phyloP scores from a whole-genome alignment of 371 early-diverging fungal species.

The Rhizopus arrhizus region DNA sequence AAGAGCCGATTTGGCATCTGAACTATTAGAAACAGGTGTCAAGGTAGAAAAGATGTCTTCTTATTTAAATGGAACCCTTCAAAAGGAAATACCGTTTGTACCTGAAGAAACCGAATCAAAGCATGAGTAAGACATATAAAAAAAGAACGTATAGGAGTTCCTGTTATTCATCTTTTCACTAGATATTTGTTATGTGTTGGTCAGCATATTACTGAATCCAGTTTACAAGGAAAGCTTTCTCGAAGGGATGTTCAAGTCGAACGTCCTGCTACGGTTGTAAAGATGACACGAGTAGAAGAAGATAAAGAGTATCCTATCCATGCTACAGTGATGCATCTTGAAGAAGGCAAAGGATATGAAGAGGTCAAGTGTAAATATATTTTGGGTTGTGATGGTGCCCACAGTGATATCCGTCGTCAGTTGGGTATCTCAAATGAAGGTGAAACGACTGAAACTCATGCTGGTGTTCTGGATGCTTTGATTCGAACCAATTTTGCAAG shows the following conservation, averaged over 20 bases:
- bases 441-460: constrained; percentile 47
- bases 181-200: constrained; percentile 51
- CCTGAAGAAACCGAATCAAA: constrained; percentile 49
- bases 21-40: constrained; percentile 46
- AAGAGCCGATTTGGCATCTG: constrained; percentile 32
- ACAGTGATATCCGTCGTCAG: constrained; percentile 44
- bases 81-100: constrained; percentile 45
- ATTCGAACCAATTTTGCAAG: constrained; percentile 49
- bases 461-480: constrained; percentile 49
- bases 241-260: constrained; percentile 43
- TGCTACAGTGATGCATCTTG: constrained; percentile 43
- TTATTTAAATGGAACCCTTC: constrained; percentile 38
- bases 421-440: constrained; percentile 42
- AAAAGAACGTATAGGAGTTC: neutral
- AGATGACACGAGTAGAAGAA: constrained; percentile 19
- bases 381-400: constrained; percentile 51
- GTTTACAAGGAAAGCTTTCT: constrained; percentile 36
- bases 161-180: neutral
- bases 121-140: constrained; percentile 38
- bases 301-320: constrained; percentile 30
- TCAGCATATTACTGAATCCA: constrained; percentile 51
- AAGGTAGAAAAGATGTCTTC: constrained; percentile 43
- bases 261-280: constrained; percentile 42
- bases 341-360: constrained; percentile 35
- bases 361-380: constrained; percentile 46